A percentile compares a stretch with the other conserved stretches of the same genome.
Conservation (phyloP, 164 flowering plant species). For the Kingdonia uniflora region DNA sequence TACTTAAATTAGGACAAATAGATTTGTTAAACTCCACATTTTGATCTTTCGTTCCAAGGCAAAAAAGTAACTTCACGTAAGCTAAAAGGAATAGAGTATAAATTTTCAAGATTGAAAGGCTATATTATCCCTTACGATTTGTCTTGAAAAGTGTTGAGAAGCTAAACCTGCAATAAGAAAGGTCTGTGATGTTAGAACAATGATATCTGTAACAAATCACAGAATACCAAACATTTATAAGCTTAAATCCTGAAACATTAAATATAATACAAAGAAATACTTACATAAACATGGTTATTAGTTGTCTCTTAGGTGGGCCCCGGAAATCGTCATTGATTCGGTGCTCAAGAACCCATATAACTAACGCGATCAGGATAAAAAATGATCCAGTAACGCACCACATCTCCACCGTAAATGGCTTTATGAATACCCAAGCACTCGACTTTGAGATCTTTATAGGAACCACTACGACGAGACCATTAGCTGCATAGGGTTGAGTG, state of each 20-base stretch:
- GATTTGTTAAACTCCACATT: too few relatives aligned
- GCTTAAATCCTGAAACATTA: neutral
- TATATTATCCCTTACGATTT: slow-evolving; percentile 32
- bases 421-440: slow-evolving; percentile 73
- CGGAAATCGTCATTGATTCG: slow-evolving; percentile 65
- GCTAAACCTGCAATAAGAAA: slow-evolving; percentile 62
- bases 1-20: too few relatives aligned
- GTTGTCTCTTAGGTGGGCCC: slow-evolving; percentile 63
- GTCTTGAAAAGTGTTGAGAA: slow-evolving; percentile 72
- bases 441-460: slow-evolving; percentile 31
- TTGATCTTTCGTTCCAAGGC: too few relatives aligned
- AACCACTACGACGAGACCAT: slow-evolving; percentile 69
- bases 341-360: slow-evolving; percentile 84
- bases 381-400: slow-evolving; percentile 63
- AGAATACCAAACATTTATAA: neutral
- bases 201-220: neutral
- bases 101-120: slow-evolving; percentile 1
- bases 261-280: slow-evolving; percentile 8
- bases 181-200: neutral
- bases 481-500: slow-evolving; percentile 62
- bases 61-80: too few relatives aligned
- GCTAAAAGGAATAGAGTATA: neutral
- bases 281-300: slow-evolving; percentile 57
- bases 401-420: slow-evolving; percentile 64
- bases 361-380: slow-evolving; percentile 53